Evolutionary conservation across 768 basidiomycete genomes (phyloP).

Genomic region (Myochromella boudieri): DNA sequence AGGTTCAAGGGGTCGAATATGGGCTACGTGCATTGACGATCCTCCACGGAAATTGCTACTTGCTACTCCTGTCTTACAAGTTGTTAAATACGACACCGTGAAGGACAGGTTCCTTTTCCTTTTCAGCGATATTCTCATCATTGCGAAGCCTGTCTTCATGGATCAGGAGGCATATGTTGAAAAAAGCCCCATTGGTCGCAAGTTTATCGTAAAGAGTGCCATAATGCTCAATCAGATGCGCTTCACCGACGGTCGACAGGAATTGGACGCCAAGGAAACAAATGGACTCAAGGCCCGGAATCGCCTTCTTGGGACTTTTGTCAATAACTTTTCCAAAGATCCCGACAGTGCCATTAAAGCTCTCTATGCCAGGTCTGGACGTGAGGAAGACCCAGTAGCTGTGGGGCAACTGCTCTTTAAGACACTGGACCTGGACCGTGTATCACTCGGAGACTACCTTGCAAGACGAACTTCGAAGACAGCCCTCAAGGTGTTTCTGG

Average conservation of each 20-base stretch:
- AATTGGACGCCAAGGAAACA: conserved; percentile 41
- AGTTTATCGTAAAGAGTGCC: conserved; percentile 88
- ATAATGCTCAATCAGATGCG: conserved; percentile 72
- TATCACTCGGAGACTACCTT: conserved; percentile 82
- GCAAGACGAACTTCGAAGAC: conserved; percentile 69
- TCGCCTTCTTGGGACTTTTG: conserved; percentile 68
- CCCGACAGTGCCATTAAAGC: conserved; percentile 77
- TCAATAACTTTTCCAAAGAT: conserved; percentile 76
- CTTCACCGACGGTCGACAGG: conserved; percentile 69
- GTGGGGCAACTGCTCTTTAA: conserved; percentile 81
- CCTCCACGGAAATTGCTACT: conserved; percentile 85
- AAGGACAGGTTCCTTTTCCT: conserved; percentile 96
- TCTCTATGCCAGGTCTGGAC: conserved; percentile 62
- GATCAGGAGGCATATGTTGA: conserved; percentile 67
- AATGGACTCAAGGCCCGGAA: conserved; percentile 44
- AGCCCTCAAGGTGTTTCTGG: conserved; percentile 82
- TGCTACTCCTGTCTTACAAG: conserved; percentile 87
- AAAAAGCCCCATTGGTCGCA: conserved; percentile 67
- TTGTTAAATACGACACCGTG: conserved; percentile 90
- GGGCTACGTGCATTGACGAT: conserved; percentile 72
- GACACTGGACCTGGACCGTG: conserved; percentile 79
- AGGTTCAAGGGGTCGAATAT: conserved; percentile 56
- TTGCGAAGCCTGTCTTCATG: conserved; percentile 84
- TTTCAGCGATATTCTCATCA: conserved; percentile 93
- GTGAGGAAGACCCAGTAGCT: conserved; percentile 65